A percentile compares a stretch with the other conserved stretches of the same genome.
These are phyloP conservation scores for Eutrema yunnanense DNA, from an alignment of 345 rosid genomes.

Conservation along the genomic window DNA sequence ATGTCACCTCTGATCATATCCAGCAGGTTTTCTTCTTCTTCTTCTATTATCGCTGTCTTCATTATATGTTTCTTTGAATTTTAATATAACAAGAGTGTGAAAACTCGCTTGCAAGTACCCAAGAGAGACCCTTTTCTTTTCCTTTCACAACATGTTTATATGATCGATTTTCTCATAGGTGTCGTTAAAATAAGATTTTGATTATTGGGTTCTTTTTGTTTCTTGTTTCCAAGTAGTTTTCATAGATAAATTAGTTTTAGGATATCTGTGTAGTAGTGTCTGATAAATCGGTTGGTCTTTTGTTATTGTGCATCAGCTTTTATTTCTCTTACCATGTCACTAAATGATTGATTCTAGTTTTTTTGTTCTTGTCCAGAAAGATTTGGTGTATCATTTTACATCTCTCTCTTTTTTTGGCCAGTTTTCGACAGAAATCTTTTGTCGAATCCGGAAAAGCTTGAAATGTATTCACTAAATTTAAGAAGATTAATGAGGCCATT, in stretches of 20 bases:
- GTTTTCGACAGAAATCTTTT: not conserved
- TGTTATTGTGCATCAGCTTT: slow-evolving; percentile 3
- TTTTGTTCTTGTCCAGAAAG: not conserved
- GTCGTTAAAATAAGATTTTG: not conserved
- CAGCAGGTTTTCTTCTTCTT: slow-evolving; percentile 62
- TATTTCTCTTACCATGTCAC: not conserved
- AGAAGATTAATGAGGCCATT: not conserved
- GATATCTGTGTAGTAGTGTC: not conserved
- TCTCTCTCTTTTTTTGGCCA: not conserved
- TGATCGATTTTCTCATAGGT: not conserved
- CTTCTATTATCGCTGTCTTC: not conserved
- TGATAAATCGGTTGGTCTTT: slow-evolving; percentile 1
- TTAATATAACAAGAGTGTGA: not conserved
- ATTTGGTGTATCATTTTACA: not conserved
- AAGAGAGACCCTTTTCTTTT: not conserved
- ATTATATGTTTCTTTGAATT: not conserved
- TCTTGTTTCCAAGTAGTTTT: not conserved
- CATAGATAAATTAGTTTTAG: not conserved
- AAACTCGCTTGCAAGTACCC: not conserved
- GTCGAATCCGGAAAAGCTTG: not conserved
- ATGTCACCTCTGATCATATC: slow-evolving; percentile 99
- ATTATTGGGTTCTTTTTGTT: not conserved
- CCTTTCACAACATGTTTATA: not conserved
- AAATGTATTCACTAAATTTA: not conserved
- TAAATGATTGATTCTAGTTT: not conserved